Evolutionary conservation across 371 early-diverging fungal genomes (phyloP).

Genomic region (Circinella minor): DNA sequence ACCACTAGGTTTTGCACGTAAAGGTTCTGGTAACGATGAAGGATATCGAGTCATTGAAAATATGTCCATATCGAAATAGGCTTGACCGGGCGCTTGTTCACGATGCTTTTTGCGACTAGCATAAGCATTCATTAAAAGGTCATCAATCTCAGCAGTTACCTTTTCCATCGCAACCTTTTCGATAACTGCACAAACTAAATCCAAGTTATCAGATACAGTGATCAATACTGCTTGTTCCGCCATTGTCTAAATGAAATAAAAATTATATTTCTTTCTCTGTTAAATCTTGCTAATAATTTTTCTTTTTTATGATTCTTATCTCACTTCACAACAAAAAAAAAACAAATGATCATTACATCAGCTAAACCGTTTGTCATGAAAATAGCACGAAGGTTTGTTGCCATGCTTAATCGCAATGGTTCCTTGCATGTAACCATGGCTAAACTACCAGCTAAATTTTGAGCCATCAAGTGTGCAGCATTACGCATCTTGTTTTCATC

Average conservation of each 20-base stretch:
- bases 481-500: slow-evolving; percentile 91
- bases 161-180: slow-evolving; percentile 96
- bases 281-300: too few species aligned
- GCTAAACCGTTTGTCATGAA: slow-evolving; percentile 83
- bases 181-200: slow-evolving; percentile 89
- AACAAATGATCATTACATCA: slow-evolving; percentile 54
- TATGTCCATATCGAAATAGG: slow-evolving; percentile 86
- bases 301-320: too few species aligned
- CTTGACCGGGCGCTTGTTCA: slow-evolving; percentile 85
- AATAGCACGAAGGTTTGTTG: slow-evolving; percentile 73
- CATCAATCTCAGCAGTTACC: slow-evolving; percentile 87
- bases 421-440: slow-evolving; percentile 94
- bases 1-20: slow-evolving; percentile 84
- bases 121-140: slow-evolving; percentile 71
- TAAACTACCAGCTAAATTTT: slow-evolving; percentile 78
- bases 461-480: slow-evolving; percentile 94
- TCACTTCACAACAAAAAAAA: background rate
- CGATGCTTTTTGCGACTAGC: slow-evolving; percentile 82
- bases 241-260: slow-evolving; percentile 41
- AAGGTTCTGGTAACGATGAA: slow-evolving; percentile 81
- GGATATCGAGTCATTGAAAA: slow-evolving; percentile 81
- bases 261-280: background rate
- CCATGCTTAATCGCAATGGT: slow-evolving; percentile 88
- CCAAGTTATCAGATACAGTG: slow-evolving; percentile 89
- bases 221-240: slow-evolving; percentile 82